phyloP scores from a whole-genome alignment of 164 flowering plant species.

The Umbellularia californica region DNA sequence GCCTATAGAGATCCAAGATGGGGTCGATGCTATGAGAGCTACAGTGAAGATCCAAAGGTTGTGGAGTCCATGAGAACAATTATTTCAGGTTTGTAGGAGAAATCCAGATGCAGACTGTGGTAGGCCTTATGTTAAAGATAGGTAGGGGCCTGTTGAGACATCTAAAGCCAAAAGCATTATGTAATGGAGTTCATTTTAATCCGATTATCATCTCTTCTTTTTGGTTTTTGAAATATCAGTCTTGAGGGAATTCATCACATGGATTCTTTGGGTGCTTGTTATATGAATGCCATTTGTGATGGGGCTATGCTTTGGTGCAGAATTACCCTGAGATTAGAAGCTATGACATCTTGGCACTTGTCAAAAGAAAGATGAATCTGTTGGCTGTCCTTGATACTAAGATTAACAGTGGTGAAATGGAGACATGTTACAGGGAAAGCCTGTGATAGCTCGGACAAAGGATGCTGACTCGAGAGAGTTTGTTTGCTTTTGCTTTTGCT shows the following conservation, averaged over 20 bases:
- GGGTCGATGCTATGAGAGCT: conserved; percentile 79
- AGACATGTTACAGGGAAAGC: not conserved
- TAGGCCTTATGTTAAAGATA: conserved; percentile 42
- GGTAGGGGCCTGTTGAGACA: conserved; percentile 21
- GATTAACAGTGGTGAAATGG: not conserved
- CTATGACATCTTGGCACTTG: no score
- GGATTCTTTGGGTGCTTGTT: no score
- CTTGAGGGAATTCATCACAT: rapidly evolving
- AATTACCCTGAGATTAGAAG: no score
- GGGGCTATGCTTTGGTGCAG: no score
- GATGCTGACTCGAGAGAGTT: not conserved
- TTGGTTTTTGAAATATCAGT: no score
- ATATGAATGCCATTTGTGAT: no score
- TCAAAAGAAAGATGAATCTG: no score
- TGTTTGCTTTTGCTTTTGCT: not conserved
- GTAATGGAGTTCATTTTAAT: no score
- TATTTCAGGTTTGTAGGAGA: conserved; percentile 70
- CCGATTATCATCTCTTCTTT: no score
- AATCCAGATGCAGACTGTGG: conserved; percentile 31
- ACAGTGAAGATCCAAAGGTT: conserved; percentile 58
- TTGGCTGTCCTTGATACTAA: no score
- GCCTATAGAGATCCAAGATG: conserved; percentile 76
- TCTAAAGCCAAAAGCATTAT: no score
- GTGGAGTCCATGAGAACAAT: conserved; percentile 64
- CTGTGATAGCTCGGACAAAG: not conserved